Evolutionary conservation across 2,329 filamentous ascomycete genomes (phyloP).

Genomic region (Arachnomyces sp.): DNA sequence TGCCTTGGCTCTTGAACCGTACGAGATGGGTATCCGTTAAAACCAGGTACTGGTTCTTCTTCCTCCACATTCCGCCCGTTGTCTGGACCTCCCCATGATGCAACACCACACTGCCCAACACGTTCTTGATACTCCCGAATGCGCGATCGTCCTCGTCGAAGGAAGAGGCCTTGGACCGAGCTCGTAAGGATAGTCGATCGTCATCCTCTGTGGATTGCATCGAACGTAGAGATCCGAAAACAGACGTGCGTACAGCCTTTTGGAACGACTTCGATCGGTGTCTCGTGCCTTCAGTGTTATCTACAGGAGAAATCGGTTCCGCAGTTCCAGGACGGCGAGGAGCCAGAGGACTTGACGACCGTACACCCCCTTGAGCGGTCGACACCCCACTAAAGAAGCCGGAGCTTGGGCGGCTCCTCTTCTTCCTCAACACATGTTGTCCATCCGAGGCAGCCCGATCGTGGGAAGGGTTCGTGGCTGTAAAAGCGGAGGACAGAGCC

Average conservation of each 20-base stretch:
- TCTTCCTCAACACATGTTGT: slow-evolving; percentile 25
- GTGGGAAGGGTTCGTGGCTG: slow-evolving; percentile 19
- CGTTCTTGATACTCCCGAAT: slow-evolving; percentile 21
- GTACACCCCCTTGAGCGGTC: slow-evolving; percentile 1
- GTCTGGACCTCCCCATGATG: slow-evolving; percentile 65
- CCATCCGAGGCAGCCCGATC: slow-evolving; percentile 33
- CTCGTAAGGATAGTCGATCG: slow-evolving; percentile 39
- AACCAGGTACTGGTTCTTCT: slow-evolving; percentile 65
- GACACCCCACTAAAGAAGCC: slow-evolving; percentile 26
- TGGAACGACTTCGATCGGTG: slow-evolving; percentile 37
- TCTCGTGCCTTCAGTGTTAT: slow-evolving; percentile 24
- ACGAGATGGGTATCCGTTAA: slow-evolving; percentile 62
- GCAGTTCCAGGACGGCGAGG: slow-evolving; percentile 22
- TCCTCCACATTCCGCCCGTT: slow-evolving; percentile 61
- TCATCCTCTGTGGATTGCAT: slow-evolving; percentile 47
- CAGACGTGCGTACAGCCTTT: slow-evolving; percentile 43
- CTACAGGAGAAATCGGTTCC: slow-evolving; percentile 19
- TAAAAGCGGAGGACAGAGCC: slow-evolving; percentile 13
- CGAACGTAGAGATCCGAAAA: slow-evolving; percentile 53
- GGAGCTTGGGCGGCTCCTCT: slow-evolving; percentile 27
- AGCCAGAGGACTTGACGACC: slow-evolving; percentile 2
- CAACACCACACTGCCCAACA: slow-evolving; percentile 45
- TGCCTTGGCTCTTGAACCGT: slow-evolving; percentile 60
- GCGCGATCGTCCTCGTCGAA: slow-evolving; percentile 39
- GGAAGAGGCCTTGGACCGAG: slow-evolving; percentile 45